Evolutionary conservation across 768 basidiomycete genomes (phyloP).

Genomic region (Coprinopsis sp.): DNA sequence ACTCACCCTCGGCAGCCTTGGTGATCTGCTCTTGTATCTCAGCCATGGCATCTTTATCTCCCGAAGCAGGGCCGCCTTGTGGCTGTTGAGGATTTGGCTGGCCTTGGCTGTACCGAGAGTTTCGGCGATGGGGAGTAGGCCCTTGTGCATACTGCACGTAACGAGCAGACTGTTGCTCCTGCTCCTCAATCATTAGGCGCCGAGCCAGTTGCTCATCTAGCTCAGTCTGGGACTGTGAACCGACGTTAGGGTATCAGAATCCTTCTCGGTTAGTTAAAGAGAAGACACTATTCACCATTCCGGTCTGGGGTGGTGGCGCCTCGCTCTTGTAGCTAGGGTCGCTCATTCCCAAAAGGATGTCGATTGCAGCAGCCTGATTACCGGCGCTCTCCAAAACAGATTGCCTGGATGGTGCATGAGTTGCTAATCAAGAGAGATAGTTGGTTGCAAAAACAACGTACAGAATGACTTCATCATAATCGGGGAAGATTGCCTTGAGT

Average conservation of each 20-base stretch:
- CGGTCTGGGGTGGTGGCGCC: constrained; percentile 18
- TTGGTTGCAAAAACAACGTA: constrained; percentile 31
- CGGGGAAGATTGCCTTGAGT: constrained; percentile 71
- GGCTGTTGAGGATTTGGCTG: not conserved
- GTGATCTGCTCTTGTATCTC: constrained; percentile 74
- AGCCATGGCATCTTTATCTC: constrained; percentile 48
- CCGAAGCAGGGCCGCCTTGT: not conserved
- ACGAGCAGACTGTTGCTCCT: constrained; percentile 35
- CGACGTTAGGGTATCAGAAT: not conserved
- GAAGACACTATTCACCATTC: constrained; percentile 15
- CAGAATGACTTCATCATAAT: constrained; percentile 73
- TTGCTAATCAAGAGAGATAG: not conserved
- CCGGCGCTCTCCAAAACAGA: constrained; percentile 73
- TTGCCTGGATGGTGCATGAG: constrained; percentile 32
- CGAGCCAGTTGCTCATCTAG: constrained; percentile 80
- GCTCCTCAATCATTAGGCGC: constrained; percentile 62
- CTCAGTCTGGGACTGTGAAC: constrained; percentile 53
- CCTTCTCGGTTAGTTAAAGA: not conserved
- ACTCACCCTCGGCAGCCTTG: constrained; percentile 75
- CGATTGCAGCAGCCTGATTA: constrained; percentile 71
- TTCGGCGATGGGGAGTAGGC: constrained; percentile 17
- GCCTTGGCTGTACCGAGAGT: constrained; percentile 2
- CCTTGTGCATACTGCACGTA: constrained; percentile 28
- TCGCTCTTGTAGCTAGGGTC: constrained; percentile 67
- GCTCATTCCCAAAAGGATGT: constrained; percentile 77